phyloP scores from a whole-genome alignment of 768 basidiomycete genomes.

The Lactarius evosmus region DNA sequence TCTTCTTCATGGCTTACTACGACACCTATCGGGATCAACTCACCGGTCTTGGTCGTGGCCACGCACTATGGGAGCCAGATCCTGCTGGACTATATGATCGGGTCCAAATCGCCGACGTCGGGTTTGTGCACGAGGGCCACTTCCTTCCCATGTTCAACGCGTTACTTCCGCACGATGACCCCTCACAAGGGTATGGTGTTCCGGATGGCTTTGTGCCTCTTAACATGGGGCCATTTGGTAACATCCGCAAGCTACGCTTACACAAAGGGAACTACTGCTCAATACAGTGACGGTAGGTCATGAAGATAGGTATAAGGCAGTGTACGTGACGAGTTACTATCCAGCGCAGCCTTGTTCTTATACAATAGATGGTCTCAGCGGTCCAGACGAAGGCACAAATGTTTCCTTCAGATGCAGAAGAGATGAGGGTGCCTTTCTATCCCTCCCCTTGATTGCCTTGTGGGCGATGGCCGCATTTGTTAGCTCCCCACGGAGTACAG shows the following conservation, averaged over 20 bases:
- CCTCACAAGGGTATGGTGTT: constrained; percentile 5
- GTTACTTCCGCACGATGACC: constrained; percentile 17
- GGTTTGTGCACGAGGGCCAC: constrained; percentile 25
- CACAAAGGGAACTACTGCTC: constrained; percentile 14
- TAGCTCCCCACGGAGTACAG: constrained; percentile 5
- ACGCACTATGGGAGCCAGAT: constrained; percentile 28
- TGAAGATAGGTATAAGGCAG: not conserved
- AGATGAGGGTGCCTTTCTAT: constrained; percentile 22
- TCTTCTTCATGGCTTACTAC: not conserved
- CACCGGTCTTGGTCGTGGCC: constrained; percentile 11
- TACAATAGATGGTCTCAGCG: not conserved
- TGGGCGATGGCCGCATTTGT: constrained; percentile 27
- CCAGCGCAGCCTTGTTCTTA: not conserved
- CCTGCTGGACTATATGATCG: constrained; percentile 25
- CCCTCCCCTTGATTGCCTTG: constrained; percentile 17
- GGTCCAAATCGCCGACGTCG: constrained; percentile 29
- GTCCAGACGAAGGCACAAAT: constrained; percentile 11
- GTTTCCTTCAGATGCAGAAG: constrained; percentile 16
- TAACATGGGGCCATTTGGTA: constrained; percentile 14
- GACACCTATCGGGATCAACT: constrained; percentile 26
- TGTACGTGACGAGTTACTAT: constrained; percentile 9
- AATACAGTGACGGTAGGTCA: not conserved
- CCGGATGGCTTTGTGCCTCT: constrained; percentile 12
- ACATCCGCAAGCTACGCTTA: constrained; percentile 5
- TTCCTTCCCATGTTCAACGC: constrained; percentile 28